These are phyloP conservation scores for Shiraia bambusicola DNA, from an alignment of 2,329 filamentous ascomycete genomes.

Conservation along the genomic window DNA sequence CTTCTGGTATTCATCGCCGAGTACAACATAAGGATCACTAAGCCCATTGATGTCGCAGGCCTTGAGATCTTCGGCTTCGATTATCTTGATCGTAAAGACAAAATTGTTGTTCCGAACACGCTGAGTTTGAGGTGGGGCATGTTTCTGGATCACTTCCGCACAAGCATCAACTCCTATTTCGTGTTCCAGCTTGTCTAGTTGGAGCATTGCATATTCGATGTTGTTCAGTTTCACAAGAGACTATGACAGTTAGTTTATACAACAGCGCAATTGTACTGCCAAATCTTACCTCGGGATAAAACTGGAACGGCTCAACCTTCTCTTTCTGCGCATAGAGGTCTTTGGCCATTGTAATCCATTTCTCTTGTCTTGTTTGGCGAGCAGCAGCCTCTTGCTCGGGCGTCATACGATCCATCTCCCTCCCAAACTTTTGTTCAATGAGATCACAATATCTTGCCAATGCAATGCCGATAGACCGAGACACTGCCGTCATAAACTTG, in stretches of 20 bases:
- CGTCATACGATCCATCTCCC: slow-evolving; percentile 90
- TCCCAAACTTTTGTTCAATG: slow-evolving; percentile 79
- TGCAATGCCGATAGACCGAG: slow-evolving; percentile 79
- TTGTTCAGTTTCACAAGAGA: slow-evolving; percentile 98
- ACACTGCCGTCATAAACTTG: slow-evolving; percentile 92
- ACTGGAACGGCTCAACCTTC: slow-evolving; percentile 94
- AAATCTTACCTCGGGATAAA: slow-evolving; percentile 77
- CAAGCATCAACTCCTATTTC: slow-evolving; percentile 90
- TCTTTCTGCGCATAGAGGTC: slow-evolving; percentile 91
- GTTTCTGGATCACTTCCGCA: slow-evolving; percentile 74
- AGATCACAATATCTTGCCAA: slow-evolving; percentile 89
- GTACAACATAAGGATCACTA: slow-evolving; percentile 95
- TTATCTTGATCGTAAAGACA: slow-evolving; percentile 97
- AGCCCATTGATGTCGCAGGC: slow-evolving; percentile 94
- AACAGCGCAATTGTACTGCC: background rate
- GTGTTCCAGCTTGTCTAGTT: slow-evolving; percentile 86
- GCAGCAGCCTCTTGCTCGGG: slow-evolving; percentile 81
- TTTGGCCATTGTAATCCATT: slow-evolving; percentile 88
- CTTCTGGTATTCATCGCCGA: slow-evolving; percentile 97
- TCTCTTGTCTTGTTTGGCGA: slow-evolving; percentile 82
- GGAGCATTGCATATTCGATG: slow-evolving; percentile 89
- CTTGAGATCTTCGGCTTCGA: slow-evolving; percentile 95
- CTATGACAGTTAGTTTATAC: slow-evolving; percentile 48
- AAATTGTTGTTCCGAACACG: slow-evolving; percentile 77
- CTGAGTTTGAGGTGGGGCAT: slow-evolving; percentile 71